These are phyloP conservation scores for Fusarium decemcellulare DNA, from an alignment of 2,329 filamentous ascomycete genomes.

Conservation along the genomic window DNA sequence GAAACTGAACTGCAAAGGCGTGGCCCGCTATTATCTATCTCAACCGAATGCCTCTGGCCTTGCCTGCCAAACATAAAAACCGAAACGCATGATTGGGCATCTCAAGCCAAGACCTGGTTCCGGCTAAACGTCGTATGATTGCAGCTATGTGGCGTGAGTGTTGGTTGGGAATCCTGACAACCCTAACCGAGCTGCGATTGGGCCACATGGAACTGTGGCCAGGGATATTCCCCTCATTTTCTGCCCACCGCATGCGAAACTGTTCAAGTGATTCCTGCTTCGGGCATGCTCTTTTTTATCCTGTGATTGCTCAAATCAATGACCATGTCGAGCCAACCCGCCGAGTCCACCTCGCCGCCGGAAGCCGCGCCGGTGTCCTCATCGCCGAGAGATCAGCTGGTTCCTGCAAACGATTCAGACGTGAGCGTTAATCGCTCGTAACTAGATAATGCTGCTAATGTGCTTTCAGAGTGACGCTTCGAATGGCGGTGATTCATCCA, in stretches of 20 bases:
- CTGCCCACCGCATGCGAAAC: background rate
- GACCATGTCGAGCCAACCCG: background rate
- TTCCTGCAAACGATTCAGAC: background rate
- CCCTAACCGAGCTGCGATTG: slow-evolving; percentile 8
- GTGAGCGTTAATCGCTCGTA: background rate
- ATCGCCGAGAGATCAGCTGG: background rate
- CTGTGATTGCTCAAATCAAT: background rate
- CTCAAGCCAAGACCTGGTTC: background rate
- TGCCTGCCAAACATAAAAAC: too few relatives aligned
- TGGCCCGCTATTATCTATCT: too few relatives aligned
- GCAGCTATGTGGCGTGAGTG: slow-evolving; percentile 1
- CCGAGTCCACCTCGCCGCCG: background rate
- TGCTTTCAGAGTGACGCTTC: background rate
- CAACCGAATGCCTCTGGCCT: too few relatives aligned
- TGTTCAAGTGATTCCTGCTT: background rate
- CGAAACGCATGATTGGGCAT: too few relatives aligned
- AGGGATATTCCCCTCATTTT: slow-evolving; percentile 10
- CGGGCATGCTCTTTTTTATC: background rate
- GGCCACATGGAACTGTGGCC: background rate
- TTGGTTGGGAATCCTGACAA: background rate
- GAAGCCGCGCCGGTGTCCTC: background rate
- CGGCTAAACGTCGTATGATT: slow-evolving; percentile 4
- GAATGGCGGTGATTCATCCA: background rate
- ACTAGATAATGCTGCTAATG: background rate
- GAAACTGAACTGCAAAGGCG: too few relatives aligned